phyloP scores from a whole-genome alignment of 805 yeast genomes.

The Maudiozyma turicensis region DNA sequence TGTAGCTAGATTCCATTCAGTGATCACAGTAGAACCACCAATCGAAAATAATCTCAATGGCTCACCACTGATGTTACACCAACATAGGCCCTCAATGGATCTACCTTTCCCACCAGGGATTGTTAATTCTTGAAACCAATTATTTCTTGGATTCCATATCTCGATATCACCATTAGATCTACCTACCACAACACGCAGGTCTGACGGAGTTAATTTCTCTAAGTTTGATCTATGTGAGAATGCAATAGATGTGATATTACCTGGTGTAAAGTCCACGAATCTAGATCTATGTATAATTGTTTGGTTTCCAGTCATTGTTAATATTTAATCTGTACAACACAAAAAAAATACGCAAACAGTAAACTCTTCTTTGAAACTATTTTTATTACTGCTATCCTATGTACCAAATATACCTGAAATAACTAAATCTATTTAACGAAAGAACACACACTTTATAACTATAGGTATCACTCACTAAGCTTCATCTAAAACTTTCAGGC shows the following conservation, averaged over 20 bases:
- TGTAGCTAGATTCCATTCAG: conserved; percentile 82
- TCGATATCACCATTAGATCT: conserved; percentile 92
- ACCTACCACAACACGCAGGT: conserved; percentile 77
- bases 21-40: conserved; percentile 84
- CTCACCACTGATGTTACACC: conserved; percentile 50
- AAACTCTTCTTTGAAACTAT: too few species aligned
- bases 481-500: not conserved
- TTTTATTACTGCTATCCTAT: too few species aligned
- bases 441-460: not conserved
- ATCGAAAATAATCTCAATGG: conserved; percentile 73
- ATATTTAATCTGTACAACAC: not conserved
- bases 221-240: conserved; percentile 52
- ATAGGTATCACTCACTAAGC: too few species aligned
- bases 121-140: conserved; percentile 70
- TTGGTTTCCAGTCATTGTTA: not conserved
- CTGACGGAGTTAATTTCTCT: conserved; percentile 37
- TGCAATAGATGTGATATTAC: conserved; percentile 69
- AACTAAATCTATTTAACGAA: too few species aligned
- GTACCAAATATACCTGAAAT: too few species aligned
- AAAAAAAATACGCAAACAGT: too few species aligned
- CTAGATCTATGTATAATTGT: conserved; percentile 66
- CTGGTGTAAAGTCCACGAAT: conserved; percentile 82
- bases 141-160: conserved; percentile 80
- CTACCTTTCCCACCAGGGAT: conserved; percentile 75
- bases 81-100: conserved; percentile 80